Base-by-base conservation (phyloP, 2,329 filamentous ascomycete species). In the Daldinia eschscholtzii region DNA sequence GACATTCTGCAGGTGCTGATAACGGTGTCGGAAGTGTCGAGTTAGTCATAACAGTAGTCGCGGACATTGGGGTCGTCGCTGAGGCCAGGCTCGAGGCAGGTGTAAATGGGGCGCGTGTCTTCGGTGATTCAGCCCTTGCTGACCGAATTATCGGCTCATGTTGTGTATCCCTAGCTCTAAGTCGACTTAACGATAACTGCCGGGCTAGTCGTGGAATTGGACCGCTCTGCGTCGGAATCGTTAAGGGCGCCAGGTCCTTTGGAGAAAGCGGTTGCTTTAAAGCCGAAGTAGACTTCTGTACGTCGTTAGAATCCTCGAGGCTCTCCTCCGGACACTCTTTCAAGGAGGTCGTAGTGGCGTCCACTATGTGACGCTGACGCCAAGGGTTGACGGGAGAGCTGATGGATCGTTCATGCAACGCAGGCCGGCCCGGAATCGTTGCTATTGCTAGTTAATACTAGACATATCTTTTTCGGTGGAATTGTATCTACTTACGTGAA, bases 381-480 rank as follows among this genome's bases (percentile, higher is more conserved):
- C 83, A 83, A 59, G 80, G 83, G 68, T 83, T 80, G 7, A 85
- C 85, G 1, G 89, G 88, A n/a, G 87, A 87, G 76, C 88, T 90
- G 64, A 84, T 86, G 41, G 89, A 91, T 64, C 89, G 85, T 79
- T 91, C 89, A 72, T 91, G 88, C 28, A 91, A 79, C 37, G 89
- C 83, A 62, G 88, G 89, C 6, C 88, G 85, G 44, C 89, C 89
- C 37, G 90, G 90, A 72, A 92, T 90, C 30, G 90, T 91, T 70
- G 90, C 89, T 91, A 71, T 2, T 50, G 42, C 52, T 56, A n/a
- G 74, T 79, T 57, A 76, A 74, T 58, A 57, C 61, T 67, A 72
- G 68, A 20, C 33, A n/a, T 37, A 28, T 18, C 28, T 28, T 10
- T 15, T 13, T n/a, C n/a, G 20, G 20, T 2, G 30, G 52, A 56